phyloP scores from a whole-genome alignment of 75 land plant genomes.

The Selaginella tamariscina region DNA sequence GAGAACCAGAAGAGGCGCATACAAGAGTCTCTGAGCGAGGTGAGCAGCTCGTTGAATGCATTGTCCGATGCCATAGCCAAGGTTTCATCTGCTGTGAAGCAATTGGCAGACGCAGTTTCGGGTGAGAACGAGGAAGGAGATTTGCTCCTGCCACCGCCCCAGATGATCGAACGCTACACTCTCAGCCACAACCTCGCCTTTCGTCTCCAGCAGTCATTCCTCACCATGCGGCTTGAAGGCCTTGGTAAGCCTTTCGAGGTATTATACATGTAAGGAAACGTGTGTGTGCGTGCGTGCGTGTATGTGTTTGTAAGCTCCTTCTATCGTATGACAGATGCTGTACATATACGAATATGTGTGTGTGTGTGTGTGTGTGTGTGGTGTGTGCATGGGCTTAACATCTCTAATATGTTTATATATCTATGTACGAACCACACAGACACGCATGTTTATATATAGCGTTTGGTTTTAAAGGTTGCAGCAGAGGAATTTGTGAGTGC shows the following conservation, averaged over 20 bases:
- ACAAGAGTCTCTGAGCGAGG: not conserved
- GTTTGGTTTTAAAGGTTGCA: slow-evolving; percentile 18
- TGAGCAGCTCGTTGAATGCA: not conserved
- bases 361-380: not conserved
- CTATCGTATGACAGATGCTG: no score
- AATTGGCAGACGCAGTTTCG: not conserved
- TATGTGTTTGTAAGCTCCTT: no score
- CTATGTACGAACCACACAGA: no score
- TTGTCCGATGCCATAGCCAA: not conserved
- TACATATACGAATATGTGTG: not conserved
- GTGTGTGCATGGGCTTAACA: no score
- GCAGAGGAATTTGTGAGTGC: slow-evolving; percentile 18
- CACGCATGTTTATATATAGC: not conserved
- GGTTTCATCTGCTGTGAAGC: not conserved
- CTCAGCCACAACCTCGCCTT: slow-evolving; percentile 20
- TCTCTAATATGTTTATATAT: no score
- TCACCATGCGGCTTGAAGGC: slow-evolving; percentile 24
- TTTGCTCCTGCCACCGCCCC: not conserved
- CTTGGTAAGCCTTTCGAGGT: slow-evolving; percentile 30
- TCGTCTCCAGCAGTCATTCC: slow-evolving; percentile 22
- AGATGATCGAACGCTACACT: slow-evolving; percentile 11
- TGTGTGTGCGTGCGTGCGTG: no score
- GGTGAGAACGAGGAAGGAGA: not conserved
- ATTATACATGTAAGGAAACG: not conserved
- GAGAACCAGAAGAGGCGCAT: not conserved